Conservation (phyloP, 768 basidiomycete species). For the Suillus placidus region DNA sequence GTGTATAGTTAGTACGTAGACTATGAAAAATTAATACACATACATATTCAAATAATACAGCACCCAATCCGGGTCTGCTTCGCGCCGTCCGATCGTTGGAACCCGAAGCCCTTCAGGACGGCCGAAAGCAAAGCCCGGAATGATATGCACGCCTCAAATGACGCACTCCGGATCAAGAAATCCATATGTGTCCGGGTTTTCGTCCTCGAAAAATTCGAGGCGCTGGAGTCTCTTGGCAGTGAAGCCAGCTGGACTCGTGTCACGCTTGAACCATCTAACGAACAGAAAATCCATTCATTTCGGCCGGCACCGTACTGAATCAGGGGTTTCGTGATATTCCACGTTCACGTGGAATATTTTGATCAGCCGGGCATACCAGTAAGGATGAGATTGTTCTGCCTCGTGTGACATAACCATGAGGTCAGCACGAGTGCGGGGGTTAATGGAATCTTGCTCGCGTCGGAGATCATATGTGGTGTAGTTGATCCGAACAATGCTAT, state of each 20-base stretch:
- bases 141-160: conserved; percentile 43
- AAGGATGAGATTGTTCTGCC: conserved; percentile 30
- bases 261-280: conserved; percentile 41
- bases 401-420: conserved; percentile 38
- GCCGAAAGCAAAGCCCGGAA: conserved; percentile 41
- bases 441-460: conserved; percentile 29
- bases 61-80: conserved; percentile 30
- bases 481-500: conserved; percentile 34
- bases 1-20: neutral
- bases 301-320: neutral
- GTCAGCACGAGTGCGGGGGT: conserved; percentile 33
- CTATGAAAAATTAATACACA: conserved; percentile 4
- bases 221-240: conserved; percentile 33
- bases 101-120: conserved; percentile 13
- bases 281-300: conserved; percentile 44
- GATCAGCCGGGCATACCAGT: conserved; percentile 41
- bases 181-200: conserved; percentile 38
- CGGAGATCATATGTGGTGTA: conserved; percentile 35
- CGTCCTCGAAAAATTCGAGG: conserved; percentile 40
- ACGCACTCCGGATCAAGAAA: conserved; percentile 48
- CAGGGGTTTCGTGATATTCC: neutral
- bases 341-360: conserved; percentile 32
- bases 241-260: conserved; percentile 32
- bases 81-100: conserved; percentile 8
- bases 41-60: conserved; percentile 38